These are phyloP conservation scores for Chalciporus sphaerocephalus DNA, from an alignment of 768 basidiomycete genomes.

Conservation along the genomic window DNA sequence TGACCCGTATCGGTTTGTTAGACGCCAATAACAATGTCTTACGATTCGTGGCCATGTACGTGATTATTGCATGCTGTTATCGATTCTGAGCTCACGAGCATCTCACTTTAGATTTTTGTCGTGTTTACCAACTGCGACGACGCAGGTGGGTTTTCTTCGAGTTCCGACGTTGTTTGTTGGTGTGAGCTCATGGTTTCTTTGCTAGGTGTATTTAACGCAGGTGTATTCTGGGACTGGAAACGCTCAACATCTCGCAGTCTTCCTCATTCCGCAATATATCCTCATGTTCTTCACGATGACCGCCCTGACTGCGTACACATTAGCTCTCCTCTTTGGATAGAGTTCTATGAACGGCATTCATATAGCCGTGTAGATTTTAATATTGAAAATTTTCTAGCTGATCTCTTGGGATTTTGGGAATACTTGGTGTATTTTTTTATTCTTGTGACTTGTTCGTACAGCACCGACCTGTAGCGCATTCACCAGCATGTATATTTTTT, in stretches of 20 bases:
- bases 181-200: background rate
- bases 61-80: conserved; percentile 8
- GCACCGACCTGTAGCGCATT: too few species aligned
- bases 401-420: too few species aligned
- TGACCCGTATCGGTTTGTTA: conserved; percentile 48
- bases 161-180: background rate
- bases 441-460: too few species aligned
- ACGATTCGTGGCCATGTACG: conserved; percentile 66
- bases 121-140: conserved; percentile 58
- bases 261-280: conserved; percentile 55
- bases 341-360: background rate
- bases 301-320: conserved; percentile 33
- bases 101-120: conserved; percentile 45
- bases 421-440: too few species aligned
- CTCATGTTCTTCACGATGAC: conserved; percentile 39
- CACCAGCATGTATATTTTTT: too few species aligned
- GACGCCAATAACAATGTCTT: conserved; percentile 51
- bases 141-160: conserved; percentile 40
- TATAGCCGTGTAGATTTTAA: background rate
- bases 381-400: background rate
- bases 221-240: conserved; percentile 62
- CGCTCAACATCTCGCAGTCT: conserved; percentile 57
- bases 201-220: conserved; percentile 59
- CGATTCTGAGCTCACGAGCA: background rate
- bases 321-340: conserved; percentile 34